Percentiles rank a stretch among this genome's conserved stretches.
These are phyloP conservation scores for Gilbertella persicaria DNA, from an alignment of 371 early-diverging fungal species.

Conservation along the genomic window DNA sequence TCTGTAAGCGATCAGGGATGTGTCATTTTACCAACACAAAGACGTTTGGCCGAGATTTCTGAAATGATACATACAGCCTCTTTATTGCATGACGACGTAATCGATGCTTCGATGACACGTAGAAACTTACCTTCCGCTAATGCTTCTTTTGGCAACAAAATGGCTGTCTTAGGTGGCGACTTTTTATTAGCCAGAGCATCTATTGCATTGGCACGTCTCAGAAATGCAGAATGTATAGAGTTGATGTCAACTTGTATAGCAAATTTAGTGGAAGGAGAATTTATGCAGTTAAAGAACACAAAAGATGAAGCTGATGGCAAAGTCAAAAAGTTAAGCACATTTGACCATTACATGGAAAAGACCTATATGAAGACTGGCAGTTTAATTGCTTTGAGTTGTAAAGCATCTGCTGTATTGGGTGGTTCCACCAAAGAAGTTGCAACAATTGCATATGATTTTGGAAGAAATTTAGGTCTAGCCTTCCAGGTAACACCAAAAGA, in stretches of 20 bases:
- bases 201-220: constrained; percentile 83
- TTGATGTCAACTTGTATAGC: constrained; percentile 91
- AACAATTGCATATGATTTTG: constrained; percentile 82
- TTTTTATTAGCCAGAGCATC: constrained; percentile 93
- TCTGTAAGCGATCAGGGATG: constrained; percentile 54
- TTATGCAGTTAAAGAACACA: constrained; percentile 91
- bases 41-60: constrained; percentile 91
- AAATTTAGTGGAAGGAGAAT: constrained; percentile 94
- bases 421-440: constrained; percentile 70
- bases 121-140: constrained; percentile 76
- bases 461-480: constrained; percentile 88
- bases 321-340: constrained; percentile 20
- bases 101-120: constrained; percentile 72
- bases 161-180: constrained; percentile 96
- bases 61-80: constrained; percentile 98
- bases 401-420: constrained; percentile 86
- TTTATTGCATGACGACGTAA: constrained; percentile 94
- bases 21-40: constrained; percentile 84
- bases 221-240: constrained; percentile 90
- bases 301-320: constrained; percentile 25
- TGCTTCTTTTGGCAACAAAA: constrained; percentile 92
- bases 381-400: constrained; percentile 92
- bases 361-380: constrained; percentile 95
- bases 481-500: constrained; percentile 72
- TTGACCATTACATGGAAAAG: constrained; percentile 90